Base-by-base conservation (phyloP, 805 yeast species). In the Wickerhamomyces kurtzmanii region DNA sequence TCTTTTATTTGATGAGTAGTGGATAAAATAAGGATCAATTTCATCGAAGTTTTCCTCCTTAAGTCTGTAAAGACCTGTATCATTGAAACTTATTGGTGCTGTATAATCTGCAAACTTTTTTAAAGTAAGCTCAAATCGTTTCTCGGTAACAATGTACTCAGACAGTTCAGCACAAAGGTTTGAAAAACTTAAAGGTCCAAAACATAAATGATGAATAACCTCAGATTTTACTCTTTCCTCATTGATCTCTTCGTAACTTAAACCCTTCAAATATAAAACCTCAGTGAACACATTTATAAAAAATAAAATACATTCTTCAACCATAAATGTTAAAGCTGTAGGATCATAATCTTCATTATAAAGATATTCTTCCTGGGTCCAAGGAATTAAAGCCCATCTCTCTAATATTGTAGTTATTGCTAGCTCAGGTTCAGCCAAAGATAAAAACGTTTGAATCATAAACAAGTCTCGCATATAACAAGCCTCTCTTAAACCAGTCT, bases 1-100 rank as follows among this genome's bases (percentile, higher is more conserved):
- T 30, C 89, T 69, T 29, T 74, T 75, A 40, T 85, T 85, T 0
- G 89, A 57, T 0, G 80, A 61, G 41, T 79, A 80, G 40, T 85
- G 86, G 33, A 82, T 64, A 46, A 78, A 89, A 44, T 72, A 87
- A 0, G 96, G 94, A 48, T 89, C 91, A 23, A 87, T 68, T 16
- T 65, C 56, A 2, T 57, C 59, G 31, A 55, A 62, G 17, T 57
- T 55, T 27, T 72, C 65, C 3, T 68, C 63, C 43, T 81, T 85
- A 34, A 91, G 61, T 16, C 72, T 59, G 51, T 81, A 89, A 15
- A 68, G 48, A 3, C 94, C 84, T 14, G 64, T 52, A 37, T 80
- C 80, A 15, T 65, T 50, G 12, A 65, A 39, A 4, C 75, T 71
- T 5, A 65, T 55, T 3, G 93, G 86, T 1, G 79, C 65, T n/a